A percentile compares a stretch with the other conserved stretches of the same genome.
These are phyloP conservation scores for Trifolium pratense DNA, from an alignment of 306 rosid genomes.

Conservation along the genomic window DNA sequence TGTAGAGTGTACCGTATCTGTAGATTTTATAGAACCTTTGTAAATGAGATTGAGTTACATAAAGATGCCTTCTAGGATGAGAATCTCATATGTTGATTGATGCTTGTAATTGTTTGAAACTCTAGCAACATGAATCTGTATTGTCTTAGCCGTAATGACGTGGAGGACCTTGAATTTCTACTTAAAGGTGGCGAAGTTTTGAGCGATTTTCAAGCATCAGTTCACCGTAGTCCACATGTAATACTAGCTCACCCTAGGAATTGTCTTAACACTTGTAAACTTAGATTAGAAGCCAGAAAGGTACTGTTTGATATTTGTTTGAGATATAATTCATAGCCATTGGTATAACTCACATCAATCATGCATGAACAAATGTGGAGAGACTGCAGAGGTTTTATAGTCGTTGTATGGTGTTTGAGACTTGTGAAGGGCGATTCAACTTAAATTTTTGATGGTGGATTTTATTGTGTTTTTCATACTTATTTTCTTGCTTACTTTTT, in stretches of 20 bases:
- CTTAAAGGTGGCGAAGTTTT: background rate
- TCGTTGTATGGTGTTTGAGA: conserved; percentile 3
- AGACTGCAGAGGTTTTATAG: conserved; percentile 2
- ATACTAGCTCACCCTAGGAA: background rate
- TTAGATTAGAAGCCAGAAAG: conserved; percentile 1
- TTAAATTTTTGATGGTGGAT: conserved; percentile 23
- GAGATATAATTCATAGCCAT: background rate
- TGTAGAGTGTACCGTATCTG: conserved; percentile 1
- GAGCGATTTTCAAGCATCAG: background rate
- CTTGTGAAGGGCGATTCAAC: conserved; percentile 11
- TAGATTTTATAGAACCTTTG: conserved; percentile 6
- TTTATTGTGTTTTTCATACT: conserved; percentile 14
- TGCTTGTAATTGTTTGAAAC: background rate
- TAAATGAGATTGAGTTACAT: background rate
- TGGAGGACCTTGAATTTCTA: background rate
- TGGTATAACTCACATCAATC: background rate
- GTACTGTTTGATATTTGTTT: background rate
- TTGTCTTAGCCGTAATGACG: background rate
- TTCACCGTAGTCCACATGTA: background rate
- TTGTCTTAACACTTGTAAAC: background rate
- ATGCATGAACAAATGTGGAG: conserved; percentile 18
- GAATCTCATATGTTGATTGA: background rate
- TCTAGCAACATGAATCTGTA: background rate
- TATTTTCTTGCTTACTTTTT: background rate
- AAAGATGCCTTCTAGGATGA: background rate